Conservation (phyloP, 345 rosid genomes). For the Fremontodendron californicum region DNA sequence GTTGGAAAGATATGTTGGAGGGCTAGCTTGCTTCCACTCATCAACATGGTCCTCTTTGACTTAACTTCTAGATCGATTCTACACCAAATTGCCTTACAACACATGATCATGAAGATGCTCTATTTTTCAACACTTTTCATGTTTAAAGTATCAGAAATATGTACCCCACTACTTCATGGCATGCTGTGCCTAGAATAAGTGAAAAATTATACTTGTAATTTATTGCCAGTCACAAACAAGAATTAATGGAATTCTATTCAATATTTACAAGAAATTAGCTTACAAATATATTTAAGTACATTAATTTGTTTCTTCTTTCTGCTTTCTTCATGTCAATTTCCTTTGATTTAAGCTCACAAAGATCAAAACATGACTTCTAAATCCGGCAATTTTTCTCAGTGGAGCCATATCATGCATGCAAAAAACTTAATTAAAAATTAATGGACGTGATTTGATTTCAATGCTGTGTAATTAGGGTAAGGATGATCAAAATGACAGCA, state of each 20-base stretch:
- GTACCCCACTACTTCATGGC: neutral
- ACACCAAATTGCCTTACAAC: conserved; percentile 7
- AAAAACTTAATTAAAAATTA: conserved; percentile 6
- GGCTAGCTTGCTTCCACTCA: conserved; percentile 39
- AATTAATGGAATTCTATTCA: conserved; percentile 9
- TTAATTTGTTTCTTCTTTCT: neutral
- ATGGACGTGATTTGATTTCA: neutral
- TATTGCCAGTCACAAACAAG: conserved; percentile 3
- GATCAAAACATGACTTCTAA: neutral
- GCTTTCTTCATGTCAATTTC: neutral
- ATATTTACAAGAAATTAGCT: neutral
- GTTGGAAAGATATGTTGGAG: conserved; percentile 44
- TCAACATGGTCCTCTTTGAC: conserved; percentile 27
- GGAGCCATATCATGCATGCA: conserved; percentile 15
- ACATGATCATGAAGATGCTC: conserved; percentile 7
- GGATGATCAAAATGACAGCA: conserved; percentile 4
- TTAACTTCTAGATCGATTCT: neutral
- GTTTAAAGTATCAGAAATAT: neutral
- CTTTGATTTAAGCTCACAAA: neutral
- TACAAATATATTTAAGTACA: neutral
- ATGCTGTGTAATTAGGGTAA: neutral
- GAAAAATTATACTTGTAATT: conserved; percentile 18
- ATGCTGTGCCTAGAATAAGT: conserved; percentile 4
- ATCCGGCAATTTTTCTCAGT: neutral
- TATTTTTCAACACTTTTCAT: conserved; percentile 12